Conservation (phyloP, 2,329 filamentous ascomycete species). For the Cladophialophora carrionii region DNA sequence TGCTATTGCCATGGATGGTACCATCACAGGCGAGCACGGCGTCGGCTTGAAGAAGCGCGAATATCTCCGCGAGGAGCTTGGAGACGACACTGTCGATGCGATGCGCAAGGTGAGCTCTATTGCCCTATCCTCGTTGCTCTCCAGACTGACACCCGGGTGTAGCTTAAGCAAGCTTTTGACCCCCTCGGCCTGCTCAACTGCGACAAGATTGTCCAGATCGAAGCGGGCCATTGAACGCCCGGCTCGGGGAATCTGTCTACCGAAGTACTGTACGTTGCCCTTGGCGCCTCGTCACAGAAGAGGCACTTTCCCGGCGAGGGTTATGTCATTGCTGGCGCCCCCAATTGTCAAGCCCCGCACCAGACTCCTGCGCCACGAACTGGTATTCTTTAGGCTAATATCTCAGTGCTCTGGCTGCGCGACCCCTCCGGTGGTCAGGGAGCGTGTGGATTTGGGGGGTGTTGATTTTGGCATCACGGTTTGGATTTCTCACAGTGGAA, state of each 20-base stretch:
- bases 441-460: not conserved
- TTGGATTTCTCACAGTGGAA: slow-evolving; percentile 16
- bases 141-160: slow-evolving; percentile 34
- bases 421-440: slow-evolving; percentile 16
- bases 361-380: not conserved
- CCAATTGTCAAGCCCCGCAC: slow-evolving; percentile 16
- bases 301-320: not conserved
- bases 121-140: not conserved
- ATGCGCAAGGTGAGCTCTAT: slow-evolving; percentile 62
- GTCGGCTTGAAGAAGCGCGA: slow-evolving; percentile 72
- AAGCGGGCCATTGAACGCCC: slow-evolving; percentile 39
- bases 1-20: slow-evolving; percentile 71
- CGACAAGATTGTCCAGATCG: slow-evolving; percentile 66
- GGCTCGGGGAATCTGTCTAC: not conserved
- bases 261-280: not conserved
- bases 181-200: slow-evolving; percentile 68
- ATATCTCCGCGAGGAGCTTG: slow-evolving; percentile 65
- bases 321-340: not conserved
- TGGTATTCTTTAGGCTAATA: slow-evolving; percentile 19
- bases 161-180: slow-evolving; percentile 68
- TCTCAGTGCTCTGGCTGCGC: slow-evolving; percentile 11
- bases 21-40: slow-evolving; percentile 72
- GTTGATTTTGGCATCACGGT: not conserved
- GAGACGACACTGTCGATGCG: slow-evolving; percentile 62
- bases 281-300: not conserved